Evolutionary conservation across 2,329 filamentous ascomycete genomes (phyloP).

Genomic region (Verticillium albo-atrum): DNA sequence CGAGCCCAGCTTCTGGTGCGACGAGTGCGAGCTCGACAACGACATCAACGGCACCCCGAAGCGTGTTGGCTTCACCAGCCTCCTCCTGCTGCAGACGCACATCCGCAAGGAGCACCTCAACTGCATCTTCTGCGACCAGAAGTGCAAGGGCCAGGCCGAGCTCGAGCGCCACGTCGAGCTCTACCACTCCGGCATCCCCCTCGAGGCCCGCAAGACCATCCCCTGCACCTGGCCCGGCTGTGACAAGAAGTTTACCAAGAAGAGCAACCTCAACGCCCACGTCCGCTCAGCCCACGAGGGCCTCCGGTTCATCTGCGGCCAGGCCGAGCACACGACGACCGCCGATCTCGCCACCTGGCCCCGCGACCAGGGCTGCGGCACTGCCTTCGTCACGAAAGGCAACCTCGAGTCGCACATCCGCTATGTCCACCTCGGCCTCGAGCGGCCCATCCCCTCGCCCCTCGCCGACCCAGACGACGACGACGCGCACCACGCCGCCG

Average conservation of each 20-base stretch:
- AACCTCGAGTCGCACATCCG: slow-evolving; percentile 81
- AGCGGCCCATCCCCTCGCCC: slow-evolving; percentile 54
- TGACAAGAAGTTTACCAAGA: slow-evolving; percentile 72
- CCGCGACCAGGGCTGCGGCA: slow-evolving; percentile 65
- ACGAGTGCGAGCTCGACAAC: slow-evolving; percentile 54
- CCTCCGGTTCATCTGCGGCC: slow-evolving; percentile 73
- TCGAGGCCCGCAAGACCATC: slow-evolving; percentile 61
- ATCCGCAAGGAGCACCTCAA: slow-evolving; percentile 67
- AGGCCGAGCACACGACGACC: slow-evolving; percentile 55
- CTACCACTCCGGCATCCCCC: slow-evolving; percentile 60
- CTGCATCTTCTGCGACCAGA: slow-evolving; percentile 71
- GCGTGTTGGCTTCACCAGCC: slow-evolving; percentile 64
- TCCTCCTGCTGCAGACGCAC: slow-evolving; percentile 67
- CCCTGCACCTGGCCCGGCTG: slow-evolving; percentile 66
- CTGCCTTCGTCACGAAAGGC: slow-evolving; percentile 70
- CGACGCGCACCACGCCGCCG: slow-evolving; percentile 34
- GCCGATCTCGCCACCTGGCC: slow-evolving; percentile 61
- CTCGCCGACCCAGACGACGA: slow-evolving; percentile 76
- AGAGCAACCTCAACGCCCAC: slow-evolving; percentile 78
- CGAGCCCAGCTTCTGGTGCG: slow-evolving; percentile 69
- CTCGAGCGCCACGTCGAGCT: slow-evolving; percentile 76
- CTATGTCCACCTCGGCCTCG: slow-evolving; percentile 68
- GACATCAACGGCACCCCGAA: slow-evolving; percentile 30
- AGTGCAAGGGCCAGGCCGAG: slow-evolving; percentile 61
- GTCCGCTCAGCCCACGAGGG: slow-evolving; percentile 73